phyloP scores from a whole-genome alignment of 2,329 filamentous ascomycete genomes.

The Epichloe elymi region DNA sequence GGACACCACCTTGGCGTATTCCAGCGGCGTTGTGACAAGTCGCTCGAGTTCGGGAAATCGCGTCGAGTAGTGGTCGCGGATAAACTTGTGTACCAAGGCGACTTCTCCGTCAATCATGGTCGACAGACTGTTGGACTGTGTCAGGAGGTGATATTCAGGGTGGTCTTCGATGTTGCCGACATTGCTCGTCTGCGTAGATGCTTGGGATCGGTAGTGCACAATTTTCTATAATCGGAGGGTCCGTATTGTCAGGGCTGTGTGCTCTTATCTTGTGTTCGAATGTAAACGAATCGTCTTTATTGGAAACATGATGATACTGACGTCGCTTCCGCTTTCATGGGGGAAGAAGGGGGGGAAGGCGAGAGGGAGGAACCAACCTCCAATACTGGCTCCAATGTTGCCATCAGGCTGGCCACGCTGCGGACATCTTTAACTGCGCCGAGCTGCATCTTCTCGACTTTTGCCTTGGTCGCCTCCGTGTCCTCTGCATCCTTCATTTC shows the following conservation, averaged over 20 bases:
- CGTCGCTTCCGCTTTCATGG: slow-evolving; percentile 10
- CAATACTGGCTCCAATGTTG: slow-evolving; percentile 65
- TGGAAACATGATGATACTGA: background rate
- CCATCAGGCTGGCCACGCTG: slow-evolving; percentile 68
- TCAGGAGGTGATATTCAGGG: slow-evolving; percentile 78
- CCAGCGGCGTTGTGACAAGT: slow-evolving; percentile 79
- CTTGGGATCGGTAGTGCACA: slow-evolving; percentile 57
- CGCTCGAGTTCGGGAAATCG: slow-evolving; percentile 87
- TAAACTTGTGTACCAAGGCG: slow-evolving; percentile 86
- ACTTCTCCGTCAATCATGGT: slow-evolving; percentile 91
- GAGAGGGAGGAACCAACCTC: slow-evolving; percentile 45
- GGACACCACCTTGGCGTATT: slow-evolving; percentile 89
- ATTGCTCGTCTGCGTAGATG: slow-evolving; percentile 49
- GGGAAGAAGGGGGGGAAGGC: slow-evolving; percentile 8
- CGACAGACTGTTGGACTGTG: slow-evolving; percentile 77
- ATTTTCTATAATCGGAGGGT: slow-evolving; percentile 56
- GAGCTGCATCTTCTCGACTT: slow-evolving; percentile 73
- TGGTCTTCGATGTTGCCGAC: slow-evolving; percentile 84
- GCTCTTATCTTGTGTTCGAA: slow-evolving; percentile 26
- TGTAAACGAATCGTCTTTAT: slow-evolving; percentile 45
- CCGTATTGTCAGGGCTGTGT: slow-evolving; percentile 55
- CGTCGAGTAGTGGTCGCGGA: slow-evolving; percentile 87
- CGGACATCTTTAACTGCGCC: slow-evolving; percentile 63
- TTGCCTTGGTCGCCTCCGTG: slow-evolving; percentile 59
- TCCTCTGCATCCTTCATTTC: slow-evolving; percentile 41